Conservation (phyloP, 2,329 filamentous ascomycete genomes). For the Fusarium praegraminearum region DNA sequence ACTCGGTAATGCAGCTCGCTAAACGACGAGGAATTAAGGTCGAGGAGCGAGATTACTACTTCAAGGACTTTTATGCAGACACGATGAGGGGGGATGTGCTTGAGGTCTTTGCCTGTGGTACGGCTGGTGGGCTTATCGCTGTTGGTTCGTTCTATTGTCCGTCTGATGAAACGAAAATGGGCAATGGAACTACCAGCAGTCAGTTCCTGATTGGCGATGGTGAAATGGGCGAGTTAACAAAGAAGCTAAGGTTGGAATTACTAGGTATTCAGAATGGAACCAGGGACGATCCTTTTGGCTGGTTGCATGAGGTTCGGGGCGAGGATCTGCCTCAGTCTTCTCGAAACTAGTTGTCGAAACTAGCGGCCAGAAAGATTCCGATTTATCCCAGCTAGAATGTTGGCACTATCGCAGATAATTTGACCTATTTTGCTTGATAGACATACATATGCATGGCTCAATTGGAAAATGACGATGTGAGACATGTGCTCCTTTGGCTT, state of each 20-base stretch:
- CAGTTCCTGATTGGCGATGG: background rate
- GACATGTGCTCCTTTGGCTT: too few relatives aligned
- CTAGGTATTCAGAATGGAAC: background rate
- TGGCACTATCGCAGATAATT: too few relatives aligned
- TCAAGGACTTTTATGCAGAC: background rate
- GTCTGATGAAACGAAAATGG: background rate
- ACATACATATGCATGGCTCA: too few relatives aligned
- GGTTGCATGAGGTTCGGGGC: background rate
- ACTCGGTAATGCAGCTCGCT: background rate
- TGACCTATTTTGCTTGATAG: too few relatives aligned
- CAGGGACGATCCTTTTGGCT: background rate
- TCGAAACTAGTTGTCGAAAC: rapidly evolving
- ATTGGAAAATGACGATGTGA: too few relatives aligned
- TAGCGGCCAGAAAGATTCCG: background rate
- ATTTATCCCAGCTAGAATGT: background rate
- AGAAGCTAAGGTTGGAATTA: background rate
- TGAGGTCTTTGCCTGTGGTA: background rate
- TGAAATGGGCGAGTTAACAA: background rate
- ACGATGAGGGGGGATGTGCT: background rate
- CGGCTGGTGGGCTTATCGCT: background rate
- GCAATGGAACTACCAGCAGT: background rate
- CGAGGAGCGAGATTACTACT: background rate
- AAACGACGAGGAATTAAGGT: background rate
- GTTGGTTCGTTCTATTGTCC: background rate
- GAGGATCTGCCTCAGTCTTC: background rate